Base-by-base conservation (phyloP, 371 early-diverging fungal species). In the Syncephalastrum sp. region DNA sequence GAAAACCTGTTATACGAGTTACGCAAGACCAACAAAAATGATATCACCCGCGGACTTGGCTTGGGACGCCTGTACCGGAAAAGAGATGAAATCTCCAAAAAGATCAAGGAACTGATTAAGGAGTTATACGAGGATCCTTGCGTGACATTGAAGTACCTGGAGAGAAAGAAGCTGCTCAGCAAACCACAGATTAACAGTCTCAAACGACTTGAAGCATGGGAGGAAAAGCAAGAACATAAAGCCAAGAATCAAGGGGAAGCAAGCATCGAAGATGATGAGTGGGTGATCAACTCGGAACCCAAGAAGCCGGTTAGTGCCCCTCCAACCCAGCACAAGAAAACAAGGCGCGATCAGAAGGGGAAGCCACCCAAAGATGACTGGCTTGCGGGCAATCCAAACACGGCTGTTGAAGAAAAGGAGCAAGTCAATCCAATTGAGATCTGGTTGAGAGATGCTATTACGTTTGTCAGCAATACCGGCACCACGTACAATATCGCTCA, bases 111-210 rank as follows among this genome's bases (percentile, higher is more conserved):
- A 0, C 47, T 77, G 2, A 50, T 83, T 6, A 63, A 68, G 3
- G 76, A 83, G 27, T 49, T 86, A 48, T 68, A 77, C 19, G 75
- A 77, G 57, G 68, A 75, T 38, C 83, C 84, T 0, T 84, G 81
- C 25, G 77, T 83, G 0, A 60, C 75, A 0, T 43, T 83, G 6
- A 66, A 77, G 0, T 76, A 64, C 42, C 47, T 86, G 1, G 54
- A 54, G 3, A 73, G 62, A 19, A 62, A 70, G 17, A 55, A 63
- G 4, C 66, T 64, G 7, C 65, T 86, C 7, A 48, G 58, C 0
- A 69, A 70, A 14, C 47, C 54, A 5, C 86, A 84, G 47, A 54
- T 76, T 10, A 73, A 73, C 8, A 71, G 72, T 4, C 58, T 85
- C 21, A 58, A 60, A 23, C 51, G 70, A 5, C 47, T 73, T 51